These are phyloP conservation scores for Wickerhamiella infanticola DNA, from an alignment of 1,139 yeast genomes.

Conservation along the genomic window DNA sequence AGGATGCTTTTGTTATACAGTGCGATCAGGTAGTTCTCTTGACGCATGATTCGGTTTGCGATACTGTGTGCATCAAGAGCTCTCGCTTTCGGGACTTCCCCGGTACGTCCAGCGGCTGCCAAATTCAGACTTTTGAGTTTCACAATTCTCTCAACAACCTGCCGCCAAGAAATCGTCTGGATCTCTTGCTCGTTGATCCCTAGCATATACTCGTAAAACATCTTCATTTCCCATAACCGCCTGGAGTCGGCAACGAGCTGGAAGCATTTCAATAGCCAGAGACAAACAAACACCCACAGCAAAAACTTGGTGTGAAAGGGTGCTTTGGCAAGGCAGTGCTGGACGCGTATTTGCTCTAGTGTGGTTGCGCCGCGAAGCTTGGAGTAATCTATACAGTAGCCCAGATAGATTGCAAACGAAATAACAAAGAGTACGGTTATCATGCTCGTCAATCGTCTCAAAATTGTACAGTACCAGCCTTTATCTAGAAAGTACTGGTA, in stretches of 20 bases:
- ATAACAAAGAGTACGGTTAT: constrained; percentile 64
- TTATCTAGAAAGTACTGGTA: constrained; percentile 74
- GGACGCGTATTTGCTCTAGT: constrained; percentile 37
- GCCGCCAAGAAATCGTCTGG: constrained; percentile 88
- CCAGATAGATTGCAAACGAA: constrained; percentile 58
- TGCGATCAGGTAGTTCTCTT: constrained; percentile 85
- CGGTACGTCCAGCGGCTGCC: constrained; percentile 31
- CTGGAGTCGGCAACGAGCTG: constrained; percentile 37
- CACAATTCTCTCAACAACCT: constrained; percentile 66
- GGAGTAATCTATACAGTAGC: constrained; percentile 69
- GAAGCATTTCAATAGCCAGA: constrained; percentile 42
- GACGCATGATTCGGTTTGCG: constrained; percentile 90
- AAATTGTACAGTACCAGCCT: constrained; percentile 63
- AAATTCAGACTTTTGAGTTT: constrained; percentile 68
- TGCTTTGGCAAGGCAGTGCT: constrained; percentile 45
- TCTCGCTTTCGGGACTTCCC: constrained; percentile 4
- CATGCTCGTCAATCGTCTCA: constrained; percentile 51
- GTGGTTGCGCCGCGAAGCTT: constrained; percentile 26
- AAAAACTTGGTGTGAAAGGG: constrained; percentile 35
- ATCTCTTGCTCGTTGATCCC: constrained; percentile 64
- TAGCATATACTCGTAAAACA: constrained; percentile 51
- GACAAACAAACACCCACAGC: constrained; percentile 42
- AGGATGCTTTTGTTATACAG: constrained; percentile 65
- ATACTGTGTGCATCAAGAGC: constrained; percentile 83
- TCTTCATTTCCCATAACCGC: constrained; percentile 44